These are phyloP conservation scores for Discostella stelligeroides DNA, from an alignment of 108 stramenopile genomes.

Conservation along the genomic window DNA sequence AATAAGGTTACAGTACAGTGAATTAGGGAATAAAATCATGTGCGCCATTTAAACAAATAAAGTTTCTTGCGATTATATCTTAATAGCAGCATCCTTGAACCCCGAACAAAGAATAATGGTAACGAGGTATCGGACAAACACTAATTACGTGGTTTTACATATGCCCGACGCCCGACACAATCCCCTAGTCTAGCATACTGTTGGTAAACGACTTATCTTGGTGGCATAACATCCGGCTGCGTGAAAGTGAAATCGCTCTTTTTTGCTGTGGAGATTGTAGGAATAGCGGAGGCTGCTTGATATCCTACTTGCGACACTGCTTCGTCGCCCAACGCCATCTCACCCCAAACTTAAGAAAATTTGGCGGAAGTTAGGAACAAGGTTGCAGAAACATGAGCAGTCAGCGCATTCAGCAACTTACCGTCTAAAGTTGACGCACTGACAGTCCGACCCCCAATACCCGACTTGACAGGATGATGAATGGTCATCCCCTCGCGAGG, in stretches of 20 bases:
- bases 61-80: no score
- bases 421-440: conserved; percentile 39
- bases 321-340: conserved; percentile 81
- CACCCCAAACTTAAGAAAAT: conserved; percentile 70
- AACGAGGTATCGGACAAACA: background rate
- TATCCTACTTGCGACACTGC: conserved; percentile 25
- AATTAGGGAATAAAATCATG: background rate
- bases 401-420: conserved; percentile 1
- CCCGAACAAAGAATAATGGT: background rate
- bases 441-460: conserved; percentile 31
- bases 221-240: conserved; percentile 89
- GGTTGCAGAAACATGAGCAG: background rate
- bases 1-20: conserved; percentile 6
- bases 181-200: no score
- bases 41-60: background rate
- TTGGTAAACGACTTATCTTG: conserved; percentile 54
- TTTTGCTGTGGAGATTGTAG: conserved; percentile 32
- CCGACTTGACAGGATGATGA: conserved; percentile 23
- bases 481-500: conserved; percentile 40
- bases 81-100: background rate
- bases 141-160: background rate
- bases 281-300: conserved; percentile 22
- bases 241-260: conserved; percentile 75
- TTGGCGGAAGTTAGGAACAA: background rate
- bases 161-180: background rate